Conservation (phyloP, 164 flowering plant species). For the Warburgia ugandensis region DNA sequence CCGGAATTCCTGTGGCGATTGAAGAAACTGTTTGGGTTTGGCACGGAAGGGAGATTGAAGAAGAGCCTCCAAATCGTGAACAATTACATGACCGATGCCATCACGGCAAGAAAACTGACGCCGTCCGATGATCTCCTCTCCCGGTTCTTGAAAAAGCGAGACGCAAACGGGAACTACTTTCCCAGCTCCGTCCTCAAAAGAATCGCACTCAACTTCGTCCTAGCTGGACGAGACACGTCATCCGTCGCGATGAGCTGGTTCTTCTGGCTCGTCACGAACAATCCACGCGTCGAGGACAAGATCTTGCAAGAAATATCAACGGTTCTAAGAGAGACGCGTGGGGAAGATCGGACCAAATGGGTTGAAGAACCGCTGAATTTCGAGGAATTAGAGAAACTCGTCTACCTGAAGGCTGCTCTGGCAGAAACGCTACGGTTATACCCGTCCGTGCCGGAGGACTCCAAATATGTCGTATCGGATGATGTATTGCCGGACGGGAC, state of each 20-base stretch:
- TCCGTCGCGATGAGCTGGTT: slow-evolving; percentile 94
- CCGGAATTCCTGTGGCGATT: slow-evolving; percentile 67
- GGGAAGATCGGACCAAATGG: slow-evolving; percentile 44
- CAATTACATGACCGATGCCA: slow-evolving; percentile 56
- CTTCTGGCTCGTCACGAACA: slow-evolving; percentile 67
- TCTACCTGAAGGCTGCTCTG: slow-evolving; percentile 74
- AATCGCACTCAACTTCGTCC: slow-evolving; percentile 80
- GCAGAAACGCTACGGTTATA: slow-evolving; percentile 78
- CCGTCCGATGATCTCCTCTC: slow-evolving; percentile 78
- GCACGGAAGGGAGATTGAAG: slow-evolving; percentile 39
- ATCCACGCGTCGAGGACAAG: slow-evolving; percentile 47
- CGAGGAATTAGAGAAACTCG: slow-evolving; percentile 68
- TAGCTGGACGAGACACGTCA: slow-evolving; percentile 93
- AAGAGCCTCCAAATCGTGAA: slow-evolving; percentile 50
- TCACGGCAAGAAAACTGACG: slow-evolving; percentile 37
- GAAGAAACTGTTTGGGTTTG: slow-evolving; percentile 42
- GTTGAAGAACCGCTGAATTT: slow-evolving; percentile 53
- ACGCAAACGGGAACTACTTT: slow-evolving; percentile 43
- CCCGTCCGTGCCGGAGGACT: slow-evolving; percentile 88
- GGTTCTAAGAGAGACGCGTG: slow-evolving; percentile 58
- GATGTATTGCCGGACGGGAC: slow-evolving; percentile 80
- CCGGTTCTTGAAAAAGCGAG: slow-evolving; percentile 65
- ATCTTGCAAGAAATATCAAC: slow-evolving; percentile 47
- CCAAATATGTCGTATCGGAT: slow-evolving; percentile 62
- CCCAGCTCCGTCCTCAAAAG: slow-evolving; percentile 44